Conservation (phyloP, 495 filamentous ascomycete species). For the Daldinia vernicosa region DNA sequence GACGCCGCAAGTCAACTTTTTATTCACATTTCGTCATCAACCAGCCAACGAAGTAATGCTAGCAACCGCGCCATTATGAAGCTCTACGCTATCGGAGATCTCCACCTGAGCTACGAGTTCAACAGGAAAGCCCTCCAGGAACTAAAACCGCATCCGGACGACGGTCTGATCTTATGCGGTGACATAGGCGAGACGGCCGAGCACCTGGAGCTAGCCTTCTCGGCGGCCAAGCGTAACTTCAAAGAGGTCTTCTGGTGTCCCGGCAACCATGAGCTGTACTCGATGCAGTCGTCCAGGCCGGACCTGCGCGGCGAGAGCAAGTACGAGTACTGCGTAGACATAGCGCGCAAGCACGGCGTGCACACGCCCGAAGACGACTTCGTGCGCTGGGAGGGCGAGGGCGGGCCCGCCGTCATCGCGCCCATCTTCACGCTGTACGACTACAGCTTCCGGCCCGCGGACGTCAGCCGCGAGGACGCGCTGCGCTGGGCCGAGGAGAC, state of each 20-base stretch:
- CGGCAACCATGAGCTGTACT: slow-evolving; percentile 51
- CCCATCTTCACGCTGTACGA: slow-evolving; percentile 51
- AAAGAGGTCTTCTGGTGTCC: slow-evolving; percentile 48
- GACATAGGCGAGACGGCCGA: slow-evolving; percentile 47
- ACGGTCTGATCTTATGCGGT: slow-evolving; percentile 48
- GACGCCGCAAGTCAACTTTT: neutral
- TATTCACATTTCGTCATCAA: slow-evolving; percentile 20
- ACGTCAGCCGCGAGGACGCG: slow-evolving; percentile 41
- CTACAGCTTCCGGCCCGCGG: slow-evolving; percentile 47
- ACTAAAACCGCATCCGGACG: slow-evolving; percentile 44
- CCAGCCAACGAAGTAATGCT: slow-evolving; percentile 8
- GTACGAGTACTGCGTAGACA: slow-evolving; percentile 43
- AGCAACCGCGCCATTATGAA: slow-evolving; percentile 40
- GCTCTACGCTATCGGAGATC: slow-evolving; percentile 50
- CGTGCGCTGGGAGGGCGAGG: slow-evolving; percentile 44
- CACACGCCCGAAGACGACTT: slow-evolving; percentile 49
- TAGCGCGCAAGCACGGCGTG: slow-evolving; percentile 44
- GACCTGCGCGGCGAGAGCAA: slow-evolving; percentile 44
- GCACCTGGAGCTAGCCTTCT: slow-evolving; percentile 45
- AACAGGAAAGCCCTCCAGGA: slow-evolving; percentile 44
- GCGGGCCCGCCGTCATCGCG: slow-evolving; percentile 40
- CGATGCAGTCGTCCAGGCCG: slow-evolving; percentile 36
- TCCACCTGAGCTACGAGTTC: slow-evolving; percentile 48
- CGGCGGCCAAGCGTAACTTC: slow-evolving; percentile 40
- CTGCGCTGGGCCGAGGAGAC: slow-evolving; percentile 47